phyloP scores from a whole-genome alignment of 2,329 filamentous ascomycete species.

The Colletotrichum incanum region DNA sequence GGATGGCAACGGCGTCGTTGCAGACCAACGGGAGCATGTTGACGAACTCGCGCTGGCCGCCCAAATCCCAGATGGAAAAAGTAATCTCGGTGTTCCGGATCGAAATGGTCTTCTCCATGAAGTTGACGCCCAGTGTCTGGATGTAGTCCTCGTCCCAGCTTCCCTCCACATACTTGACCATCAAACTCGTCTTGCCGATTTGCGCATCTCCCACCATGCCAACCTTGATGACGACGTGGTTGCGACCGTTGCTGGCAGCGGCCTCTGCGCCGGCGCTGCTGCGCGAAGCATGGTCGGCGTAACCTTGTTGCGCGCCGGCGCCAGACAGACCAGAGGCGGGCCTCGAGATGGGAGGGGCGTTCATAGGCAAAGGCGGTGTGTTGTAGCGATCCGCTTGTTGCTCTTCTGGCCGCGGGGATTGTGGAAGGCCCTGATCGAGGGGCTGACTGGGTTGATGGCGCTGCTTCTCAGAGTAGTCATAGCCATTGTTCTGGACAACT shows the following conservation, averaged over 20 bases:
- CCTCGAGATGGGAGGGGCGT: conserved; percentile 63
- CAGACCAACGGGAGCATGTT: conserved; percentile 99
- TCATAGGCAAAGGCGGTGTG: conserved; percentile 60
- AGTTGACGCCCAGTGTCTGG: conserved; percentile 98
- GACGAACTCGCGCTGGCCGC: conserved; percentile 98
- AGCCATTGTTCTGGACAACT: conserved; percentile 54
- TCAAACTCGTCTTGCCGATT: conserved; percentile 98
- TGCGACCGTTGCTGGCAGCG: conserved; percentile 64
- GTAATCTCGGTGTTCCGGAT: conserved; percentile 99
- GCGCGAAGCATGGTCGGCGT: conserved; percentile 62
- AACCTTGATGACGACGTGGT: conserved; percentile 96
- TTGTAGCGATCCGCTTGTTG: conserved; percentile 63
- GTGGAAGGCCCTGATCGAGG: conserved; percentile 63
- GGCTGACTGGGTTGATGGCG: conserved; percentile 63
- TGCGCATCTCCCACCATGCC: conserved; percentile 99
- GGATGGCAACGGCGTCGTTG: conserved; percentile 97
- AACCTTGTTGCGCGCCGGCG: conserved; percentile 57
- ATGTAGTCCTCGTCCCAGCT: conserved; percentile 99
- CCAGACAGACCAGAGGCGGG: conserved; percentile 70
- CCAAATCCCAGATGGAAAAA: conserved; percentile 99
- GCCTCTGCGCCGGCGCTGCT: conserved; percentile 55
- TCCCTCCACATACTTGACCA: conserved; percentile 99
- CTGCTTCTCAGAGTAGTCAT: conserved; percentile 50
- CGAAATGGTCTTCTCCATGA: conserved; percentile 99
- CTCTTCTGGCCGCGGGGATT: conserved; percentile 59